phyloP scores from a whole-genome alignment of 2,329 filamentous ascomycete species.

The Talaromyces sp. region DNA sequence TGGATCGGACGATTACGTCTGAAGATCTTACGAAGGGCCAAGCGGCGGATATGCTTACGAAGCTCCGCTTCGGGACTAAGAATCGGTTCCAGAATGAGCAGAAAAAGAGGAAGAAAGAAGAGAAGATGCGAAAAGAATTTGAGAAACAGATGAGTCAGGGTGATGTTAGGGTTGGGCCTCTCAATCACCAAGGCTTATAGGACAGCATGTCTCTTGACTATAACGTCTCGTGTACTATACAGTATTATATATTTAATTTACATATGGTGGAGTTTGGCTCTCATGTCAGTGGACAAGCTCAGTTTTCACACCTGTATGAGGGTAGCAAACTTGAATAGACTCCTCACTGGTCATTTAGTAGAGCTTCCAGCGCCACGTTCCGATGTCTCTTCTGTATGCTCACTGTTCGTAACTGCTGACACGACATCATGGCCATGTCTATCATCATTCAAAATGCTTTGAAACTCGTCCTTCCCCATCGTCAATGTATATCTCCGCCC shows the following conservation, averaged over 20 bases:
- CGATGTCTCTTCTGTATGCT: neutral
- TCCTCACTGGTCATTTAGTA: neutral
- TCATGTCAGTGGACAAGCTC: neutral
- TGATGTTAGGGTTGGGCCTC: slow-evolving; percentile 48
- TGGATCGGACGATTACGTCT: slow-evolving; percentile 59
- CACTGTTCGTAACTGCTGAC: no score
- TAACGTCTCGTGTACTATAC: neutral
- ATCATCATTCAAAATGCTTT: slow-evolving; percentile 10
- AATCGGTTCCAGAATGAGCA: slow-evolving; percentile 59
- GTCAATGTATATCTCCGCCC: neutral
- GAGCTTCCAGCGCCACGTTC: neutral
- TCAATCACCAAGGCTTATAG: slow-evolving; percentile 9
- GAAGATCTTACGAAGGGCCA: slow-evolving; percentile 71
- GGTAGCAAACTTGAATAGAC: neutral
- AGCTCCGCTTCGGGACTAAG: slow-evolving; percentile 75
- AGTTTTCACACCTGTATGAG: neutral
- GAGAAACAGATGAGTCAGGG: slow-evolving; percentile 34
- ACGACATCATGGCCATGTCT: neutral
- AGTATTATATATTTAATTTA: neutral
- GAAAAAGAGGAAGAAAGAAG: slow-evolving; percentile 44
- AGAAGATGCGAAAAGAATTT: slow-evolving; percentile 30
- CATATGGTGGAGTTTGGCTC: neutral
- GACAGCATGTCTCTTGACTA: no score
- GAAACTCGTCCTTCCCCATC: slow-evolving; percentile 5
- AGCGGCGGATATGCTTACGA: slow-evolving; percentile 86